Conservation (phyloP, 768 basidiomycete species). For the Russula foetens region DNA sequence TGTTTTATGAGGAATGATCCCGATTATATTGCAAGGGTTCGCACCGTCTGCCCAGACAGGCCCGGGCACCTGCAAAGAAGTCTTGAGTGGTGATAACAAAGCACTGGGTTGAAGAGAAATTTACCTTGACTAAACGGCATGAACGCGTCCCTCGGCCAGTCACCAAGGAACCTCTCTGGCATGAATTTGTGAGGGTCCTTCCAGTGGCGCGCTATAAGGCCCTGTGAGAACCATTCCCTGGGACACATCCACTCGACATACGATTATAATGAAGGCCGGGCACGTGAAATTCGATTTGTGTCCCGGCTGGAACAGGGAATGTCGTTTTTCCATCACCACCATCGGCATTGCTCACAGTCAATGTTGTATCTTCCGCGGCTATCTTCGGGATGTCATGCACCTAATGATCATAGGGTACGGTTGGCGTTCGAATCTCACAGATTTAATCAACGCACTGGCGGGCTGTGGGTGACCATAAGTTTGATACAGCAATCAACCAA, state of each 20-base stretch:
- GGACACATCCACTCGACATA: conserved; percentile 16
- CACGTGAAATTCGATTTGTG: conserved; percentile 30
- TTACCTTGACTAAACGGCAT: conserved; percentile 26
- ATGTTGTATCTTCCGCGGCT: conserved; percentile 38
- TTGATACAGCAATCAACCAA: neutral
- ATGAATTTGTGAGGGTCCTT: conserved; percentile 41
- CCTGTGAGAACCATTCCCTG: neutral
- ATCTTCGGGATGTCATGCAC: conserved; percentile 38
- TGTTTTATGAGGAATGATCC: neutral
- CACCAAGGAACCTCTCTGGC: conserved; percentile 29
- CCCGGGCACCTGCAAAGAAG: conserved; percentile 8
- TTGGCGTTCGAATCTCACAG: neutral
- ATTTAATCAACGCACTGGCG: neutral
- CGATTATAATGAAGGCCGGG: conserved; percentile 45
- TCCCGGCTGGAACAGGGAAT: conserved; percentile 38
- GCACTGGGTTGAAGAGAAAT: neutral
- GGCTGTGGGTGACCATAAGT: neutral
- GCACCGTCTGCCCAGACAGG: conserved; percentile 20
- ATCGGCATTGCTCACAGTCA: conserved; percentile 27
- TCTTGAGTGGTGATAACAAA: neutral
- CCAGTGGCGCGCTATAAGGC: conserved; percentile 46
- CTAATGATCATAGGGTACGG: conserved; percentile 28
- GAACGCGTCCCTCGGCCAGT: conserved; percentile 29
- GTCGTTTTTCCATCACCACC: conserved; percentile 36
- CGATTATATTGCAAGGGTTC: neutral